A percentile compares a stretch with the other conserved stretches of the same genome.
These are phyloP conservation scores for Elsinoe ampelina DNA, from an alignment of 2,329 filamentous ascomycete species.

Conservation along the genomic window DNA sequence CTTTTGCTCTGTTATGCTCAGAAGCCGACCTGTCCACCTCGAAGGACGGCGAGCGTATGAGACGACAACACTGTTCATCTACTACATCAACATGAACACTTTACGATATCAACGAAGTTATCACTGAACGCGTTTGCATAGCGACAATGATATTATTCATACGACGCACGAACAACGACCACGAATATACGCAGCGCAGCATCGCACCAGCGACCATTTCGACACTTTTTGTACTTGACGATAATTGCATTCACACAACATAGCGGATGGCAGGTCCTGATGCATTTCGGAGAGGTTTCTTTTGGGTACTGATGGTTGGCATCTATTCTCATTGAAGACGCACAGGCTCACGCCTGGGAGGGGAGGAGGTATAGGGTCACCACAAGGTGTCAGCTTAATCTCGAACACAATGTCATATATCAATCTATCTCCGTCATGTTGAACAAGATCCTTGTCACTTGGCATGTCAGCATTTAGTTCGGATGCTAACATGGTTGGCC, in stretches of 20 bases:
- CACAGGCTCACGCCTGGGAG: constrained; percentile 9
- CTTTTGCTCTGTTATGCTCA: constrained; percentile 86
- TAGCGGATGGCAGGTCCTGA: background rate
- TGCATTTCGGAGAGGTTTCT: background rate
- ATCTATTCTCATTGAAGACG: background rate
- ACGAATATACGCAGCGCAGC: constrained; percentile 4
- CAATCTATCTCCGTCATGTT: too few relatives aligned
- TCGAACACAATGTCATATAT: too few relatives aligned
- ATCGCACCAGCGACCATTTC: background rate
- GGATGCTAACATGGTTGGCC: background rate
- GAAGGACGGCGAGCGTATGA: constrained; percentile 43
- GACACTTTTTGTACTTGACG: background rate
- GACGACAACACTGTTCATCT: background rate
- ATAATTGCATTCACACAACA: background rate
- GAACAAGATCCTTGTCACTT: background rate
- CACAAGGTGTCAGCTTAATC: background rate
- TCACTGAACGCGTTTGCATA: background rate
- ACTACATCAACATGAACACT: background rate
- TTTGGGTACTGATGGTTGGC: background rate
- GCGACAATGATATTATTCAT: background rate
- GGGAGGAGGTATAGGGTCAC: background rate
- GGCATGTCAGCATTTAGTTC: background rate
- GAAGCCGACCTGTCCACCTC: constrained; percentile 50
- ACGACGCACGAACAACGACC: background rate
- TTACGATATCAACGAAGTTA: constrained; percentile 1